A percentile compares a stretch with the other conserved stretches of the same genome.
phyloP scores from a whole-genome alignment of 331 rosid genomes.

The Pyracantha coccinea region DNA sequence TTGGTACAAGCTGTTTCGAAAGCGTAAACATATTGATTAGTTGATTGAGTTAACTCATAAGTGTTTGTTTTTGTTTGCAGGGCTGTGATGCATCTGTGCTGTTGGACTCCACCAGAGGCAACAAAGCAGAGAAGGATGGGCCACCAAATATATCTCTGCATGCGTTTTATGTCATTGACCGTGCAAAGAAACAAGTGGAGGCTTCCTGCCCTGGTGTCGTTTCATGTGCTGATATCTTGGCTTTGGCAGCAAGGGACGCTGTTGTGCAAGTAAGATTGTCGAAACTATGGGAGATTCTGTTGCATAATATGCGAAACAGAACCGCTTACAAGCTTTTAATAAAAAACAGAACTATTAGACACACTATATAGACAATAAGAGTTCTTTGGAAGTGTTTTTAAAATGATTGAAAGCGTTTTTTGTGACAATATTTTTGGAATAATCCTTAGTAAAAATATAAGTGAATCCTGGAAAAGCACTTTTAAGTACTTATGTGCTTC shows the following conservation, averaged over 20 bases:
- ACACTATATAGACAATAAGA: no score
- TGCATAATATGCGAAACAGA: neutral
- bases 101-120: slow-evolving; percentile 33
- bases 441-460: no score
- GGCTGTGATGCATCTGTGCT: slow-evolving; percentile 53
- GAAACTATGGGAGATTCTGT: neutral
- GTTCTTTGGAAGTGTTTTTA: no score
- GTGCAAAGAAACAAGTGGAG: slow-evolving; percentile 43
- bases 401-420: no score
- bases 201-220: slow-evolving; percentile 46
- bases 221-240: slow-evolving; percentile 49
- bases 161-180: slow-evolving; percentile 40
- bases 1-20: neutral
- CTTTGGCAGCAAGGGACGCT: slow-evolving; percentile 54
- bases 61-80: slow-evolving; percentile 10
- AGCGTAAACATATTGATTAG: neutral
- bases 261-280: slow-evolving; percentile 28
- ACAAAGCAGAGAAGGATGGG: slow-evolving; percentile 51
- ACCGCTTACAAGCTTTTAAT: no score
- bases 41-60: neutral
- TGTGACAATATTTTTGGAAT: no score
- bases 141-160: slow-evolving; percentile 49
- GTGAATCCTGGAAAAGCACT: no score
- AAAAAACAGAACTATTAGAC: neutral
- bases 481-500: no score